Base-by-base conservation (phyloP, 2,329 filamentous ascomycete genomes). In the Trematosphaeria pertusa region DNA sequence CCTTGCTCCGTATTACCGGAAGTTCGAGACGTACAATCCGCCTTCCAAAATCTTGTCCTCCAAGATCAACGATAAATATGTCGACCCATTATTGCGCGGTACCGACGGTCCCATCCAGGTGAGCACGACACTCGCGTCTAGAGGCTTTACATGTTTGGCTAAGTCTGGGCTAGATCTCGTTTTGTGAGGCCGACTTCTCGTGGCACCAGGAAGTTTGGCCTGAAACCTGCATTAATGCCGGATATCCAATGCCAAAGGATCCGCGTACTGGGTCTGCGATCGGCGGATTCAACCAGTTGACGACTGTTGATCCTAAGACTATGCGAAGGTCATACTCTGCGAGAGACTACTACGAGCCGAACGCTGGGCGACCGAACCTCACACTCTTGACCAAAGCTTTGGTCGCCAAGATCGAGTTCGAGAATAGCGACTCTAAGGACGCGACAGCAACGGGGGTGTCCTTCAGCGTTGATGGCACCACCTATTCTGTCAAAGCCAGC, bases 341-440 rank as follows among this genome's bases (percentile, higher is more conserved):
- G 9, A 46, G 68, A 46, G 69, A 60, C 1, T 75, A 72, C 56
- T 72, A 70, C 19, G 61, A 65, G 35, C 63, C 68, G n/a, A 69
- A 68, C 34, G 53, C 61, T 1, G 32, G 52, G 1, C 69, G 78
- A 7, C 56, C 67, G 2, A 82, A 82, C 49, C 59, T 83, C 2
- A 62, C 70, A n/a, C 61, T 82, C 1, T 59, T 81, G 4, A 77
- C 75, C 1, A 72, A 80, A 30, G 75, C 78, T 3, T 56, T 74
- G 22, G 76, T 80, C 14, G 50, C 74, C 36, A 63, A 79, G 48
- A 64, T 86, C 50, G 52, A 79, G 28, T 59, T 81, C 22, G 65
- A 78, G 20, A 75, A 70, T 11, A 69, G 67, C 7, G 67, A 37
- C 17, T 67, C 64, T 5, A 62, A 56, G 2, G 76, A 78, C 6